Percentiles rank a stretch among this genome's conserved stretches.
These are phyloP conservation scores for Harringtonia lauricola DNA, from an alignment of 2,329 filamentous ascomycete genomes.

Conservation along the genomic window DNA sequence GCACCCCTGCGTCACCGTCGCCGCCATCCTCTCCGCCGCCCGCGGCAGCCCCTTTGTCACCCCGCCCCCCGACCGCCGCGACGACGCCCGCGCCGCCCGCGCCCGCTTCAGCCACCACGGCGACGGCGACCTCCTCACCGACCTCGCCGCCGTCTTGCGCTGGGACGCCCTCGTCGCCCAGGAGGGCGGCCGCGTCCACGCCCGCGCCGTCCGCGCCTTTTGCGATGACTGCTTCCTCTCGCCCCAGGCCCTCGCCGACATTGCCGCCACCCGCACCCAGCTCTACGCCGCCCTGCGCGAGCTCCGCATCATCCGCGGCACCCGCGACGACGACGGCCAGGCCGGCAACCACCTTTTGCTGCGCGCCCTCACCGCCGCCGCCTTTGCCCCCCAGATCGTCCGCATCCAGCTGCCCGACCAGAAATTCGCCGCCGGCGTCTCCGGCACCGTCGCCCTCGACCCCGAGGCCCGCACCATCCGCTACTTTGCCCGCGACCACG, in stretches of 20 bases:
- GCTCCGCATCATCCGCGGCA: constrained; percentile 61
- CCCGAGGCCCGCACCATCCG: constrained; percentile 87
- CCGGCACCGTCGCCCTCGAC: constrained; percentile 84
- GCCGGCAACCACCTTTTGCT: constrained; percentile 38
- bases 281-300: constrained; percentile 80
- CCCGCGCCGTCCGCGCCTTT: constrained; percentile 59
- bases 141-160: constrained; percentile 71
- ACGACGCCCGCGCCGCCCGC: constrained; percentile 68
- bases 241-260: constrained; percentile 74
- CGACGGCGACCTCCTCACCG: constrained; percentile 82
- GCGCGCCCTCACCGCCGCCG: constrained; percentile 59
- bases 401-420: constrained; percentile 91
- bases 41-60: constrained; percentile 65
- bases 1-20: constrained; percentile 78
- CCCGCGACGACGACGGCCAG: constrained; percentile 14
- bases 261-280: constrained; percentile 74
- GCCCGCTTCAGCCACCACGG: constrained; percentile 50
- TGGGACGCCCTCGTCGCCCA: constrained; percentile 63
- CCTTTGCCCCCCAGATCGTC: constrained; percentile 77
- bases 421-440: constrained; percentile 80
- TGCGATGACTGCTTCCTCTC: constrained; percentile 82
- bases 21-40: constrained; percentile 75
- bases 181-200: constrained; percentile 25
- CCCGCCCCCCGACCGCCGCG: constrained; percentile 68
- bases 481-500: constrained; percentile 79